Conservation (phyloP, 2,329 filamentous ascomycete species). For the Leptographium procerum region DNA sequence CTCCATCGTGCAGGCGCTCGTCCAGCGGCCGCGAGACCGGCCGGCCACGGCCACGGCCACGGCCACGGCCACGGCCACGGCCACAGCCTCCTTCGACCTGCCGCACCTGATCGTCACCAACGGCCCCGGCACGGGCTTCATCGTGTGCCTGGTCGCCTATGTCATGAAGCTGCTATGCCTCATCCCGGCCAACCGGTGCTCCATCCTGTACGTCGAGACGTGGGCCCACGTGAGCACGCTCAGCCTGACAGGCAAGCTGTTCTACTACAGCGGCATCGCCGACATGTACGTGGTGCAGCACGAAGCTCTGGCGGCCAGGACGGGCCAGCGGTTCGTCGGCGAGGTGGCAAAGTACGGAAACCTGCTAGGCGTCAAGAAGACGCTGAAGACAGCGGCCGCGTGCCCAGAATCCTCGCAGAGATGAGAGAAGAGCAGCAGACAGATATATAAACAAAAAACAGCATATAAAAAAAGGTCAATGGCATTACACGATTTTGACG, state of each 20-base stretch:
- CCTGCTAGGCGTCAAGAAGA: slow-evolving; percentile 16
- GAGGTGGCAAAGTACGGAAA: slow-evolving; percentile 13
- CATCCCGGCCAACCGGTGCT: slow-evolving; percentile 44
- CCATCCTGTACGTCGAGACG: slow-evolving; percentile 79
- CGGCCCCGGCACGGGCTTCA: slow-evolving; percentile 77
- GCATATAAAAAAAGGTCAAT: background rate
- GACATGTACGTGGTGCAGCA: slow-evolving; percentile 81
- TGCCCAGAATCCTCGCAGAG: background rate
- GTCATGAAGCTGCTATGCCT: slow-evolving; percentile 33
- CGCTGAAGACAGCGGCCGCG: background rate
- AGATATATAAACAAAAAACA: background rate
- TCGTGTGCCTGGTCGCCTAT: slow-evolving; percentile 47
- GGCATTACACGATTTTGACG: background rate
- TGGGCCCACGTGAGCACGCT: slow-evolving; percentile 77
- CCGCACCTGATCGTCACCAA: slow-evolving; percentile 77
- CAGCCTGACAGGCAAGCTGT: slow-evolving; percentile 72
- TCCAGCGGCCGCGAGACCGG: slow-evolving; percentile 17
- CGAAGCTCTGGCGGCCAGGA: slow-evolving; percentile 43
- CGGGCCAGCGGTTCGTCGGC: slow-evolving; percentile 21
- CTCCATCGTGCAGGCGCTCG: slow-evolving; percentile 18
- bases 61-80: slow-evolving; percentile 5
- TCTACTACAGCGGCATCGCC: slow-evolving; percentile 52
- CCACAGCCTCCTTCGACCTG: slow-evolving; percentile 24
- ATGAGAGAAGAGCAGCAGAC: background rate
- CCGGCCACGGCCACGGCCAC: slow-evolving; percentile 5